Evolutionary conservation across 2,329 filamentous ascomycete genomes (phyloP), one percentile per base, ranked within the genome.

Genomic region (Chaetomium sp.): DNA sequence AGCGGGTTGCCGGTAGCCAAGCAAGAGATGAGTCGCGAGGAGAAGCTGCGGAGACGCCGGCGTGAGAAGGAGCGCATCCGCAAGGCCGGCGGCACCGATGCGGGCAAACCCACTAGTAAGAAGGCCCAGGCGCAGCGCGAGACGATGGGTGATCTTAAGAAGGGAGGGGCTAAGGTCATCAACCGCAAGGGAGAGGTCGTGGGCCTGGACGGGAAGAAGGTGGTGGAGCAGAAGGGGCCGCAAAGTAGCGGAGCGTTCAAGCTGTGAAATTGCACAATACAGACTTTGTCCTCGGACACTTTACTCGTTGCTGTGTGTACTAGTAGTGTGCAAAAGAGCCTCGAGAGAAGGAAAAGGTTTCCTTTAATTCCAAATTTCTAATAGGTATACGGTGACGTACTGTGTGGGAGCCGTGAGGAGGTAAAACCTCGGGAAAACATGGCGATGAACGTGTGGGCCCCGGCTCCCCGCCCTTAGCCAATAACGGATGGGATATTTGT

Each of bases 81-180:
- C 78, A 93, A 93, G 82, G 74, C 74, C 38, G 66, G 64, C 67
- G 65, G 72, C 12, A 54, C 70, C 1, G 70, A 69, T 8, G 80
- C 79, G 33, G 79, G 80, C 69, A 83, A 82, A 72, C 76, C 80
- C 35, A 76, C 83, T 71, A 81, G 81, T 72, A 88, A 85, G 78
- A 89, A 88, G 77, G 83, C 80, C 31, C 81, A 84, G 69, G 80
- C 82, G 60, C 83, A 81, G 69, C 78, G 78, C 67, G 79, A 82
- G 65, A 82, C 80, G 25, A 71, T 83, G 58, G 78, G 76, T 6
- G 78, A 82, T 57, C 75, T 81, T 57, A 79, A 77, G 72, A 77
- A 90, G 83, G 93, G 91, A 60, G 91, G 91, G 66, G 94, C 97
- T 71, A 94, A 90, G 83, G 86, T 98, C 66, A 95, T 97, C 78